Evolutionary conservation across 2,329 filamentous ascomycete species (phyloP).

Genomic region (Ophiosphaerella narmari): DNA sequence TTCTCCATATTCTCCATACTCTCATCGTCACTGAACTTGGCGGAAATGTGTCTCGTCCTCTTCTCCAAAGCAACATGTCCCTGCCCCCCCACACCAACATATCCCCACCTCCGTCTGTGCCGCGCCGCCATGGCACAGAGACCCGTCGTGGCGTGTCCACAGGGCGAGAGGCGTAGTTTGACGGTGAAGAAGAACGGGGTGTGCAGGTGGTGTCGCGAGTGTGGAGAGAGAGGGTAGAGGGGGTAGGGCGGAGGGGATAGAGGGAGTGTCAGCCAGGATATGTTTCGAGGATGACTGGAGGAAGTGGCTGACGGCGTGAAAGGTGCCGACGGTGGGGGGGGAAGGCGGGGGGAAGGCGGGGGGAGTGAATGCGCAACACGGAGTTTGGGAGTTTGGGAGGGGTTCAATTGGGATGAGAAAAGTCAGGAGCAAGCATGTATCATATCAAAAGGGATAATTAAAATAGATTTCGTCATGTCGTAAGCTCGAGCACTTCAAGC

Average conservation of each 20-base stretch:
- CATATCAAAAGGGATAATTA: conserved; percentile 1
- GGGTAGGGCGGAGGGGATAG: conserved; percentile 13
- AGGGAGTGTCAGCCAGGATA: not conserved
- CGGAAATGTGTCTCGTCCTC: conserved; percentile 29
- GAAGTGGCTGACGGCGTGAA: conserved; percentile 8
- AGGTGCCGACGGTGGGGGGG: too few relatives aligned
- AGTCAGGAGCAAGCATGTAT: too few relatives aligned
- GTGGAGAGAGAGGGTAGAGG: conserved; percentile 3
- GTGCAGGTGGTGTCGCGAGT: conserved; percentile 29
- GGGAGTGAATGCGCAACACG: not conserved
- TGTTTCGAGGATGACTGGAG: too few relatives aligned
- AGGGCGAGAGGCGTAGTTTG: conserved; percentile 14
- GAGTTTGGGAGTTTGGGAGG: too few relatives aligned
- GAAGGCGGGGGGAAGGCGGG: too few relatives aligned
- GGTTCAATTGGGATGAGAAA: too few relatives aligned
- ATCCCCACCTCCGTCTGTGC: conserved; percentile 26
- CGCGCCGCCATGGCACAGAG: not conserved
- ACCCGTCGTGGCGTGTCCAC: conserved; percentile 18
- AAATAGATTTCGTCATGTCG: conserved; percentile 35
- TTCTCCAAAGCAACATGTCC: conserved; percentile 25
- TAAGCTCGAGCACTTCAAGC: conserved; percentile 46
- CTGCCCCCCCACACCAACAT: conserved; percentile 27
- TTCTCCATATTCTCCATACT: too few relatives aligned
- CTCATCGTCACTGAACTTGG: not conserved
- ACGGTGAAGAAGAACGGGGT: conserved; percentile 1